Base-by-base conservation (phyloP, 2,329 filamentous ascomycete species). In the Aspergillus ustus region DNA sequence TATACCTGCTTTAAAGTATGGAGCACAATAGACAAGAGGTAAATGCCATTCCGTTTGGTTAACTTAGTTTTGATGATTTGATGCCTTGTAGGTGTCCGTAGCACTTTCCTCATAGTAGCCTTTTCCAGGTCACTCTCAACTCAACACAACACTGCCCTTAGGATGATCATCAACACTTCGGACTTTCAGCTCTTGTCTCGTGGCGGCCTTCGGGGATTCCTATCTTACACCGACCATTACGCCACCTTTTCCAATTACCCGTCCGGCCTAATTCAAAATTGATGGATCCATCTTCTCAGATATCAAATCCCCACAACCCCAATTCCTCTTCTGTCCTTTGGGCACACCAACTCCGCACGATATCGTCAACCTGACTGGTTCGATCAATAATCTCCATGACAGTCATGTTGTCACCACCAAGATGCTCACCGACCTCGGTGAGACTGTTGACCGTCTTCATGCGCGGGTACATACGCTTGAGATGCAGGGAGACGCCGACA, bases 311-410 rank as follows among this genome's bases (percentile, higher is more conserved):
- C 19, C 62, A 60, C 50, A 19, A 63, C 15, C 22, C 59, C 43
- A 51, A 57, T 28, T 28, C 68, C 17, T 28, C 66, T 60, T 67
- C 72, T 7, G 67, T 78, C 22, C 74, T 79, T 54, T 78, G 76
- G 77, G 75, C 73, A 6, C 71, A 77, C 63, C 71, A 78, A 56
- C 68, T 78, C n/a, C 74, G 73, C 75, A 75, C 20, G 74, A 77
- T 60, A 73, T 77, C 61, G 67, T 72, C 48, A 68, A 70, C 29
- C 69, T 78, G 8, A 63, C 71, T 19, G 61, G 70, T 13, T 68
- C 70, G 28, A 61, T 77, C 50, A 64, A 70, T 7, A 63, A 52
- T 40, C 57, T 72, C 2, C 68, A 70, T 31, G 17, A 56, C 1
- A 45, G 62, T 2, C 61, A 68, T 53, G 34, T 58, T 37, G 56